phyloP scores from a whole-genome alignment of 2,329 filamentous ascomycete species.

The Grosmannia serpens region DNA sequence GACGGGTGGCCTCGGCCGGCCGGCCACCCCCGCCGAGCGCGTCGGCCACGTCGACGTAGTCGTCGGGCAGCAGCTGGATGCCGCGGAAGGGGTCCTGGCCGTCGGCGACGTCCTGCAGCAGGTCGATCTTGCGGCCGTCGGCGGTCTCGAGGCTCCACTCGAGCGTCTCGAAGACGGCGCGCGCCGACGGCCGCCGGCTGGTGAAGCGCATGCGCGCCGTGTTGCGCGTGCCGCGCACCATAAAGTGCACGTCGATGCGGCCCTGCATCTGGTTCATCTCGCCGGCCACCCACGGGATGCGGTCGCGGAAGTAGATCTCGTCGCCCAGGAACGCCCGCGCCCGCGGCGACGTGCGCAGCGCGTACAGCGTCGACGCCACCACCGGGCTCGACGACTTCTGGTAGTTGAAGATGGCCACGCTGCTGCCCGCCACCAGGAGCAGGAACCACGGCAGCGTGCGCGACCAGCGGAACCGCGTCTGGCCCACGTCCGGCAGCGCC shows the following conservation, averaged over 20 bases:
- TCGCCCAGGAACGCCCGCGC: slow-evolving; percentile 76
- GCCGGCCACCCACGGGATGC: slow-evolving; percentile 74
- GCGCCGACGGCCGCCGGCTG: slow-evolving; percentile 53
- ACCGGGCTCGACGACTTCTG: slow-evolving; percentile 84
- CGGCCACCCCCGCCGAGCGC: neutral
- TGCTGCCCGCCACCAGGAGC: slow-evolving; percentile 55
- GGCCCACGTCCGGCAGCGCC: slow-evolving; percentile 46
- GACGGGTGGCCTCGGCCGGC: neutral
- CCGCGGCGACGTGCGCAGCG: slow-evolving; percentile 65
- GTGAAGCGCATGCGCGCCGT: slow-evolving; percentile 69
- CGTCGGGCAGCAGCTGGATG: slow-evolving; percentile 12
- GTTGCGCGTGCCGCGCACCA: slow-evolving; percentile 67
- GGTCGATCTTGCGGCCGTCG: slow-evolving; percentile 51
- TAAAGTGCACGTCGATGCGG: slow-evolving; percentile 74
- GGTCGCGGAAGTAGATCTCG: slow-evolving; percentile 68
- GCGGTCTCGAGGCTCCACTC: slow-evolving; percentile 75
- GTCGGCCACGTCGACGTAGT: slow-evolving; percentile 14
- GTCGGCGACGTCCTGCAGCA: slow-evolving; percentile 50
- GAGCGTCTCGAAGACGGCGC: slow-evolving; percentile 67
- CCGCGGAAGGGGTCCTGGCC: slow-evolving; percentile 12
- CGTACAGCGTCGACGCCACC: slow-evolving; percentile 83
- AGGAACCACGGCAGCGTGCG: slow-evolving; percentile 74
- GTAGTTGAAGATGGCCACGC: slow-evolving; percentile 96
- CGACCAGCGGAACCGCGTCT: slow-evolving; percentile 47
- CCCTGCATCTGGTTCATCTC: slow-evolving; percentile 93